phyloP scores from a whole-genome alignment of 2,329 filamentous ascomycete species.

The Ambrosiella beaveri region DNA sequence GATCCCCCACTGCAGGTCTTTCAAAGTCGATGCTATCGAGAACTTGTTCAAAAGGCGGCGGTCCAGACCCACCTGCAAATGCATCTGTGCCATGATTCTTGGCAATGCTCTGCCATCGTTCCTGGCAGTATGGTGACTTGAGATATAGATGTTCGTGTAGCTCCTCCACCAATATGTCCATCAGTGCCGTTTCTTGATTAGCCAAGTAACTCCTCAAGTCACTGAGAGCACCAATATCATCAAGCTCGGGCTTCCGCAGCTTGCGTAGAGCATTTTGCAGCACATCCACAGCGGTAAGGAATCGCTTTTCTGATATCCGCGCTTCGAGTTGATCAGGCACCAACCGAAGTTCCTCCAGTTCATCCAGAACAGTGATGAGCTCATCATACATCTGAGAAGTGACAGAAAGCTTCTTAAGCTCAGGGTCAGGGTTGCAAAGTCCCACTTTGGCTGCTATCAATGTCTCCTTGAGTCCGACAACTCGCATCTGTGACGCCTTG shows the following conservation, averaged over 20 bases:
- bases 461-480: conserved; percentile 69
- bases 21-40: conserved; percentile 45
- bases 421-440: conserved; percentile 71
- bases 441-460: conserved; percentile 63
- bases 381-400: conserved; percentile 83
- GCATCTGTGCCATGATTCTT: conserved; percentile 43
- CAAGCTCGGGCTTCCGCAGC: conserved; percentile 72
- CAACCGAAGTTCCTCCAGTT: conserved; percentile 72
- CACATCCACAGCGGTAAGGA: conserved; percentile 80
- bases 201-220: conserved; percentile 76
- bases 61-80: conserved; percentile 27
- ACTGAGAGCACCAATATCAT: conserved; percentile 73
- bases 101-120: conserved; percentile 75
- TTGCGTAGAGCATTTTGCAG: conserved; percentile 73
- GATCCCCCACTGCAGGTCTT: conserved; percentile 58
- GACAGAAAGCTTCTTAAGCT: conserved; percentile 75
- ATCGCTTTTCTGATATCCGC: conserved; percentile 88
- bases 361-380: conserved; percentile 64
- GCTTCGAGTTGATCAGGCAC: conserved; percentile 88
- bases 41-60: conserved; percentile 40
- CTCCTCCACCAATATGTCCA: conserved; percentile 93
- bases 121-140: conserved; percentile 93
- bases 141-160: conserved; percentile 93
- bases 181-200: conserved; percentile 81
- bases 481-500: conserved; percentile 68